Percentiles rank a stretch among this genome's conserved stretches.
Evolutionary conservation across 1,284 basidiomycete genomes (phyloP).

Genomic region (Porphyrellus sp.): DNA sequence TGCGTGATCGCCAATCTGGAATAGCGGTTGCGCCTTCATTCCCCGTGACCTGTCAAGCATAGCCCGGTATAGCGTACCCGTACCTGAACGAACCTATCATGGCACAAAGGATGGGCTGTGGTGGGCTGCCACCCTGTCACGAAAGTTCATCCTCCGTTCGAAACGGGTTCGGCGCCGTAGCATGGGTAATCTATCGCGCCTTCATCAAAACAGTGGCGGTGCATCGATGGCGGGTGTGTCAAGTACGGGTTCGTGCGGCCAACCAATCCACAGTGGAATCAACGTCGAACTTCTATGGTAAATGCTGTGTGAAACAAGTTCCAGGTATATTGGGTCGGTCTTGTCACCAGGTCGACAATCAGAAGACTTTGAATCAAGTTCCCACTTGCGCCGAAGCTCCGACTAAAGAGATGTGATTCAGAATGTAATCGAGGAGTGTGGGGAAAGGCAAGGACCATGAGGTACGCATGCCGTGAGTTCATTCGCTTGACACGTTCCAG

Average conservation of each 20-base stretch:
- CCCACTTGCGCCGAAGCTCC: not conserved
- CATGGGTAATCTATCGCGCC: not conserved
- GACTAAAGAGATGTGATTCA: conserved; percentile 3
- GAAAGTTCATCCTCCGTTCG: not conserved
- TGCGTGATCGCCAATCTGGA: conserved; percentile 14
- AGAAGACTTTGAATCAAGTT: not conserved
- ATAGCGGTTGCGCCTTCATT: conserved; percentile 17
- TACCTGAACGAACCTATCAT: conserved; percentile 7
- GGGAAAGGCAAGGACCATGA: conserved; percentile 12
- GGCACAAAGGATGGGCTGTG: not conserved
- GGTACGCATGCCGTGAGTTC: conserved; percentile 3
- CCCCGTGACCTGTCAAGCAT: conserved; percentile 14
- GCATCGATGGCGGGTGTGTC: not conserved
- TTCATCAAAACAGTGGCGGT: not conserved
- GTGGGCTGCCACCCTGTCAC: not conserved
- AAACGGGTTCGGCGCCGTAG: not conserved
- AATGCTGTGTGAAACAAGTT: conserved; percentile 11
- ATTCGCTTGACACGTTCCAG: not conserved
- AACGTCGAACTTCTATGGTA: not conserved
- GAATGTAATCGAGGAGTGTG: conserved; percentile 6
- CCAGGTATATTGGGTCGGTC: not conserved
- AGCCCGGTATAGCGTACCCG: not conserved
- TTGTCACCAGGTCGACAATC: conserved; percentile 9
- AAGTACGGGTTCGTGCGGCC: not conserved
- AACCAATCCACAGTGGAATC: not conserved